These are phyloP conservation scores for Lactifluus subvellereus DNA, from an alignment of 768 basidiomycete species.

Conservation along the genomic window DNA sequence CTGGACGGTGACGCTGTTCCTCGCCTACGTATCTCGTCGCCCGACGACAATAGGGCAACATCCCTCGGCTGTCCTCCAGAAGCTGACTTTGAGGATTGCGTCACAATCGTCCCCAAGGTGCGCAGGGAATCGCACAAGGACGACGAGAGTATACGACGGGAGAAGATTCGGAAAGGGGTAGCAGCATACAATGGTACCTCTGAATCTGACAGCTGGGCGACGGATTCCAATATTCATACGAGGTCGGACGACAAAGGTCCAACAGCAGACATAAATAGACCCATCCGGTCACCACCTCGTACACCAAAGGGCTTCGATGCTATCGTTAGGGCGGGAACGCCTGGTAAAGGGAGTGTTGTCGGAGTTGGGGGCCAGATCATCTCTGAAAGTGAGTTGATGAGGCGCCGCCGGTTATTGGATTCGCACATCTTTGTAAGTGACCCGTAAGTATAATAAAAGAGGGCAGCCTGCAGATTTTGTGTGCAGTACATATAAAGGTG, in stretches of 20 bases:
- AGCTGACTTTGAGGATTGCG: conserved; percentile 65
- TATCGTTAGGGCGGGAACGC: conserved; percentile 12
- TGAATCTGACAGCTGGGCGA: background rate
- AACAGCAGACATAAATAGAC: background rate
- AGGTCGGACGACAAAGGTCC: background rate
- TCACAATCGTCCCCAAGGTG: conserved; percentile 66
- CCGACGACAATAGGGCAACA: conserved; percentile 24
- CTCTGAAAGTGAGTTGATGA: conserved; percentile 72
- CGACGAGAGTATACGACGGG: conserved; percentile 24
- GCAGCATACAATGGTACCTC: background rate
- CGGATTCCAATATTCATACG: background rate
- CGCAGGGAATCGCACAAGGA: conserved; percentile 26
- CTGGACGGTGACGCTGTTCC: background rate
- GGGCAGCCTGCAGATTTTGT: too few species aligned
- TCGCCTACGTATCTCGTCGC: conserved; percentile 15
- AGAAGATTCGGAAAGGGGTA: conserved; percentile 13
- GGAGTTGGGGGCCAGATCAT: conserved; percentile 67
- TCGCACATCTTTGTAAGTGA: conserved; percentile 51
- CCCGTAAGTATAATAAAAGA: too few species aligned
- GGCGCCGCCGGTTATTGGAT: conserved; percentile 70
- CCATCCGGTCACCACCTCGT: conserved; percentile 12
- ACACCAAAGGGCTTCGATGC: conserved; percentile 15
- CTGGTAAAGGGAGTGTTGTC: conserved; percentile 31
- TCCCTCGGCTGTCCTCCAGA: conserved; percentile 40
- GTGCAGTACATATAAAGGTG: background rate